These are phyloP conservation scores for Zasmidium angulare DNA, from an alignment of 2,329 filamentous ascomycete species.

Conservation along the genomic window DNA sequence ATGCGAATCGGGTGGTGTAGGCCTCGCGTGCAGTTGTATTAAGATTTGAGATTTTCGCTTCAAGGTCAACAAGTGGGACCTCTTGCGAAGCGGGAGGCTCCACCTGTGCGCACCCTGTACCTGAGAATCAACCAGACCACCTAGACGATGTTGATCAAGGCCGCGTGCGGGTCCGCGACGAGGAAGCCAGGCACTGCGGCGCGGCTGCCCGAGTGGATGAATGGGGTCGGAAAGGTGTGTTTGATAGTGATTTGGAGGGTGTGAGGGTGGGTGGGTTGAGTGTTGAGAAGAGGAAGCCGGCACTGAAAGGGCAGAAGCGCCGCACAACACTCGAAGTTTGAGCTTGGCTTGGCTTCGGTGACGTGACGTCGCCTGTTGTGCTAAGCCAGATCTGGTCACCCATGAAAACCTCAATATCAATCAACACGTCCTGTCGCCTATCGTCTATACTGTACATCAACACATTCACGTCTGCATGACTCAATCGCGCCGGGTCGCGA, in stretches of 20 bases:
- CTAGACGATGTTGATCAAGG: neutral
- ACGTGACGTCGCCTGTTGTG: neutral
- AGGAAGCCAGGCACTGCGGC: no score
- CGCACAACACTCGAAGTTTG: neutral
- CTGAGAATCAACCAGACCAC: neutral
- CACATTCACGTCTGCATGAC: neutral
- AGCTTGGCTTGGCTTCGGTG: neutral
- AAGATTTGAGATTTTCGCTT: constrained; percentile 15
- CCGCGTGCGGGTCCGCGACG: neutral
- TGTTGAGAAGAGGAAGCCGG: neutral
- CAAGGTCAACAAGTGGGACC: constrained; percentile 4
- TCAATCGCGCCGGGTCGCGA: neutral
- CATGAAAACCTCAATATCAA: no score
- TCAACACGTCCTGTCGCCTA: no score
- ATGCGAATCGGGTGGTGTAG: no score
- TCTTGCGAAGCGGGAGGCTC: constrained; percentile 4
- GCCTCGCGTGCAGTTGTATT: constrained; percentile 7
- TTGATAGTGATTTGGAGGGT: neutral
- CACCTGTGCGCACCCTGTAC: neutral
- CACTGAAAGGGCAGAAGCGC: neutral
- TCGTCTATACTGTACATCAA: no score
- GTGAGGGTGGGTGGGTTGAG: neutral
- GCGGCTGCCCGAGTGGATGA: no score
- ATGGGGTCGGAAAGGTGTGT: no score
- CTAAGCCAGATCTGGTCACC: no score